These are phyloP conservation scores for Vachellia pachyceras DNA, from an alignment of 306 rosid genomes.

Conservation along the genomic window DNA sequence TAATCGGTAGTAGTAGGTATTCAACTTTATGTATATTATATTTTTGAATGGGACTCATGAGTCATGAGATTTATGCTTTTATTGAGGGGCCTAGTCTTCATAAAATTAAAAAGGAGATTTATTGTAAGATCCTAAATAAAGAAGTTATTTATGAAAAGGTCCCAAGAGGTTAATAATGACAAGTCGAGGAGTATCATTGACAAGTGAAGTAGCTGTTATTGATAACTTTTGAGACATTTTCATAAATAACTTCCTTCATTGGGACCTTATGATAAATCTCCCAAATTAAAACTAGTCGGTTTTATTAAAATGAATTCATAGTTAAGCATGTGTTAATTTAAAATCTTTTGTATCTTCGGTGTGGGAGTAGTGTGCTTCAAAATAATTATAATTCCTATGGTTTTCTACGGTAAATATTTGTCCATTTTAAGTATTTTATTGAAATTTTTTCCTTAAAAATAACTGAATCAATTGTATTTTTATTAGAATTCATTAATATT, in stretches of 20 bases:
- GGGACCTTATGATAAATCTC: no score
- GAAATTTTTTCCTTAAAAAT: not conserved
- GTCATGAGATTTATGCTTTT: not conserved
- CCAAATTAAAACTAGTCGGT: no score
- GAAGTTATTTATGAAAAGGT: no score
- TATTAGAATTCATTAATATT: not conserved
- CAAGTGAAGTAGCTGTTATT: no score
- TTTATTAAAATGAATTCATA: not conserved
- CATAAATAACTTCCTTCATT: no score
- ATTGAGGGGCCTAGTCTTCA: no score
- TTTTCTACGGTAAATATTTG: not conserved
- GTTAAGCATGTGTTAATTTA: not conserved
- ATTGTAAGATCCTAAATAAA: no score
- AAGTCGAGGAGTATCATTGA: no score
- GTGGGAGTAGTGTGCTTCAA: not conserved
- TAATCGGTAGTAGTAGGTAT: slow-evolving; percentile 4
- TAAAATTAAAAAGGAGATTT: no score
- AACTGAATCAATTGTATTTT: not conserved
- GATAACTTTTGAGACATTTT: no score
- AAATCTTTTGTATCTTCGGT: not conserved
- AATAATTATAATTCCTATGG: not conserved
- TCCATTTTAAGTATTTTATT: not conserved
- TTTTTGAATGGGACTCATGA: not conserved
- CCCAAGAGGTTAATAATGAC: no score
- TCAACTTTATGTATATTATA: not conserved